phyloP scores from a whole-genome alignment of 306 rosid species.

The Luffa acutangula region DNA sequence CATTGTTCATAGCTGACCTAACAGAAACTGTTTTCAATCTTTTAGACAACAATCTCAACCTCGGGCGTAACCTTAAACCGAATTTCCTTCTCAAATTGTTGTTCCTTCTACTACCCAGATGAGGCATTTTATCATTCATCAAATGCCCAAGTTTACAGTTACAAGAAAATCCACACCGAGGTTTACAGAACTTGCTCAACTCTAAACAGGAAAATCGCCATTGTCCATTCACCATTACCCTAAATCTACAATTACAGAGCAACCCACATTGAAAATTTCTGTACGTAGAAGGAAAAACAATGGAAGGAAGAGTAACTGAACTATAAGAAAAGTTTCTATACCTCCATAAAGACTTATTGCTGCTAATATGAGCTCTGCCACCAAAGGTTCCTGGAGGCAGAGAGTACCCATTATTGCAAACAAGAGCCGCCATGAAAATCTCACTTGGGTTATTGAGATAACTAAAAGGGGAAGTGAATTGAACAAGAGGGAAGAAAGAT shows the following conservation, averaged over 20 bases:
- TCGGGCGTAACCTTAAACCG: conserved; percentile 67
- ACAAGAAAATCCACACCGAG: conserved; percentile 32
- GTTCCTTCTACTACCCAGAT: conserved; percentile 27
- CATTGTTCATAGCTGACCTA: conserved; percentile 38
- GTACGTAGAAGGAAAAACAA: conserved; percentile 16
- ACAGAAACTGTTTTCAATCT: conserved; percentile 50
- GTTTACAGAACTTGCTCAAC: conserved; percentile 28
- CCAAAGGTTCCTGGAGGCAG: conserved; percentile 17
- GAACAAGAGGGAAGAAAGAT: neutral
- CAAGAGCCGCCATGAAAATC: conserved; percentile 49
- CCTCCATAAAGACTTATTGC: conserved; percentile 31
- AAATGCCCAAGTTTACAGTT: conserved; percentile 33
- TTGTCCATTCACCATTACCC: conserved; percentile 17
- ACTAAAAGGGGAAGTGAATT: neutral
- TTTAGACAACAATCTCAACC: conserved; percentile 50
- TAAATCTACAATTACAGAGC: conserved; percentile 21
- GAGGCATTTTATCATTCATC: conserved; percentile 34
- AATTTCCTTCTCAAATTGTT: conserved; percentile 39
- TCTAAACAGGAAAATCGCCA: conserved; percentile 23
- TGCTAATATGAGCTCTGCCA: conserved; percentile 15
- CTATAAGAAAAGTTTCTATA: conserved; percentile 26
- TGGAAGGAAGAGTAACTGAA: conserved; percentile 27
- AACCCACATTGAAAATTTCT: conserved; percentile 28
- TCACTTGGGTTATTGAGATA: neutral
- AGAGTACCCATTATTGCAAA: conserved; percentile 40